Evolutionary conservation across 331 rosid species (phyloP).

Genomic region (Spiraea crenata): DNA sequence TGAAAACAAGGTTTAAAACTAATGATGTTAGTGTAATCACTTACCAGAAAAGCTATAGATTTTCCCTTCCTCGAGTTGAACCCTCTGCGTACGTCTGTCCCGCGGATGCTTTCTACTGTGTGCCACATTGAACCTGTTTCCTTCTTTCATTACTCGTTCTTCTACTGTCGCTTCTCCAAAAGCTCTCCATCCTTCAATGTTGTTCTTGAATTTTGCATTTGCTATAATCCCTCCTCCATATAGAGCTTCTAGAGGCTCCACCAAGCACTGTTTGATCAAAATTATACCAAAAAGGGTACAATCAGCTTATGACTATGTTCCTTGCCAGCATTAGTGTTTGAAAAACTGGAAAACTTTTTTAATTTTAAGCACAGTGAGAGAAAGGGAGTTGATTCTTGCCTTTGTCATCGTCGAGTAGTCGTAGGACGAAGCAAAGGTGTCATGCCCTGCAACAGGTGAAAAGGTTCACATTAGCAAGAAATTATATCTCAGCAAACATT

Average conservation of each 20-base stretch:
- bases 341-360: background rate
- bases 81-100: constrained; percentile 58
- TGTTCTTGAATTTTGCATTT: constrained; percentile 62
- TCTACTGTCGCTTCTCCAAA: constrained; percentile 55
- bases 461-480: background rate
- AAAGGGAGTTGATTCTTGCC: constrained; percentile 39
- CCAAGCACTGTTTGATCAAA: constrained; percentile 55
- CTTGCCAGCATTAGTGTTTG: background rate
- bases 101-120: constrained; percentile 40
- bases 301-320: background rate
- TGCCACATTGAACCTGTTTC: constrained; percentile 62
- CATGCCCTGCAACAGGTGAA: constrained; percentile 44
- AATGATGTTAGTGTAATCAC: background rate
- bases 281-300: background rate
- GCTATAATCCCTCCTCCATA: constrained; percentile 78
- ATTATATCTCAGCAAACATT: background rate
- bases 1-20: background rate
- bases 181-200: constrained; percentile 51
- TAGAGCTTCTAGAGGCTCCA: constrained; percentile 46
- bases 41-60: constrained; percentile 52
- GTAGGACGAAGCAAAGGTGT: constrained; percentile 44
- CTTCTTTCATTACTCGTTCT: constrained; percentile 42
- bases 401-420: constrained; percentile 58
- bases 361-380: background rate
- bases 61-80: constrained; percentile 48